A percentile compares a stretch with the other conserved stretches of the same genome.
These are phyloP conservation scores for Cercophora samala DNA, from an alignment of 495 filamentous ascomycete genomes.

Conservation along the genomic window DNA sequence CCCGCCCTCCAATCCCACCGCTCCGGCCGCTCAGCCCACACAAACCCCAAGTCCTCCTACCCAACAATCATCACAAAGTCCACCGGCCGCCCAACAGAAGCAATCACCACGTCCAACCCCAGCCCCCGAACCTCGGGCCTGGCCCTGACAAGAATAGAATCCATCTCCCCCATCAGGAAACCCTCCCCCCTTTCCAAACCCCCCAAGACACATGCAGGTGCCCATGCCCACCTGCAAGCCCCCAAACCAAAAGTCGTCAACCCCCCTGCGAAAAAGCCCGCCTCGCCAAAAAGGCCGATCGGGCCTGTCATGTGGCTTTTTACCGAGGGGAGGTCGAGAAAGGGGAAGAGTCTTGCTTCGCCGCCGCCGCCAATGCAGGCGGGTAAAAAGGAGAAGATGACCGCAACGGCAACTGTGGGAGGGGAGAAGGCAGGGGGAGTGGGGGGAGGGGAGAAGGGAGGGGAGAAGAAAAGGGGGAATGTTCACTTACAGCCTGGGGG, in stretches of 20 bases:
- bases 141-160: neutral
- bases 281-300: neutral
- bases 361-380: neutral
- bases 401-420: too few relatives aligned
- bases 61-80: slow-evolving; percentile 21
- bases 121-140: slow-evolving; percentile 2
- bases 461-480: too few relatives aligned
- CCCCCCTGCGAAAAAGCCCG: neutral
- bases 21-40: neutral
- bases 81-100: slow-evolving; percentile 18
- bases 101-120: slow-evolving; percentile 13
- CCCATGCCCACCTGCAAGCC: neutral
- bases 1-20: neutral
- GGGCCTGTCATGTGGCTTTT: neutral
- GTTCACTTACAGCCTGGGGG: too few relatives aligned
- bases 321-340: neutral
- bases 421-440: too few relatives aligned
- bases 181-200: neutral
- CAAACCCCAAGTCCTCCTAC: slow-evolving; percentile 19
- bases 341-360: slow-evolving; percentile 6
- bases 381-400: too few relatives aligned
- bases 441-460: too few relatives aligned
- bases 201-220: neutral
- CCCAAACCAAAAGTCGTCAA: neutral
- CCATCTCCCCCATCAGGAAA: neutral